Evolutionary conservation across 2,329 filamentous ascomycete genomes (phyloP).

Genomic region (Penicillium glabrum): DNA sequence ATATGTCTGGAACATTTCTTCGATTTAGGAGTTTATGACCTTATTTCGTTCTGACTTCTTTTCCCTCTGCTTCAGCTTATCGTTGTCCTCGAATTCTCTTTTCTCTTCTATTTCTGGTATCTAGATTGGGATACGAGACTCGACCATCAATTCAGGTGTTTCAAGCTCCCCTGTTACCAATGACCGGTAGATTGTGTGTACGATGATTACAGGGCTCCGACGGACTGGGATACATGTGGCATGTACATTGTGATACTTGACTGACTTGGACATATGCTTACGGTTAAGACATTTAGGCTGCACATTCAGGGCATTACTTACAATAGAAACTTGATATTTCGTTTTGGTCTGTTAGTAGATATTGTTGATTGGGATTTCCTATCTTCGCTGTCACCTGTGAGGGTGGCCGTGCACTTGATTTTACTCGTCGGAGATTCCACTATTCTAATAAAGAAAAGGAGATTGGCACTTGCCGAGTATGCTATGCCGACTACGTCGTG

Average conservation of each 20-base stretch:
- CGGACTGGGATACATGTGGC: background rate
- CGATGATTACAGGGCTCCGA: background rate
- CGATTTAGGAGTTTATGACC: background rate
- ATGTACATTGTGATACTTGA: background rate
- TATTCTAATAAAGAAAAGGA: no score
- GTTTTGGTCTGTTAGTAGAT: background rate
- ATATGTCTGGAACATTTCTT: slow-evolving; percentile 5
- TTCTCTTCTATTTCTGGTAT: background rate
- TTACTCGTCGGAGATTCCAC: background rate
- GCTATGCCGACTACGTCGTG: background rate
- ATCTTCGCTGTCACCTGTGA: background rate
- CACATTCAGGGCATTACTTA: background rate
- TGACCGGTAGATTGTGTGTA: background rate
- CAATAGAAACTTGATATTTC: background rate
- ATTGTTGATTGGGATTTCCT: background rate
- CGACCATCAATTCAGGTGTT: background rate
- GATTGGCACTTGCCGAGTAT: no score
- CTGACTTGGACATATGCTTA: background rate
- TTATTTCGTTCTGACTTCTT: background rate
- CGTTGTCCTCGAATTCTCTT: background rate
- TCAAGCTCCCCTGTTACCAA: background rate
- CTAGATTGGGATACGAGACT: background rate
- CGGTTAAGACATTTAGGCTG: background rate
- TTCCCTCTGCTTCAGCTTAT: background rate
- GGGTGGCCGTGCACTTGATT: background rate